phyloP scores from a whole-genome alignment of 2,329 filamentous ascomycete species.

The Lasiodiplodia gonubiensis region DNA sequence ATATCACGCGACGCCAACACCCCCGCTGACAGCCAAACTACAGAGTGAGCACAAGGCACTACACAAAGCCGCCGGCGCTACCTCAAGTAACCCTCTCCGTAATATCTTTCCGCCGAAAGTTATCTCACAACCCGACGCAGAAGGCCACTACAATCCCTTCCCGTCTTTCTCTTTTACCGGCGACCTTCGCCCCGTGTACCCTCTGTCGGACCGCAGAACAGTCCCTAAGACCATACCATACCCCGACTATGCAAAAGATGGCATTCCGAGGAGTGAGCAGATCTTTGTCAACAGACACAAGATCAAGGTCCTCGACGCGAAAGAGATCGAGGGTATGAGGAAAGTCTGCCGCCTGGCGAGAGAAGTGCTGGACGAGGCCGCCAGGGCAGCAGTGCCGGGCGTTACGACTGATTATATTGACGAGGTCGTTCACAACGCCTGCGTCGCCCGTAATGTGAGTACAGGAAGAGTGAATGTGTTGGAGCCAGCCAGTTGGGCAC shows the following conservation, averaged over 20 bases:
- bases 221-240: constrained; percentile 80
- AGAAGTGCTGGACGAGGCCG: constrained; percentile 92
- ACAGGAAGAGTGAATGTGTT: not conserved
- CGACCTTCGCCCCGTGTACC: constrained; percentile 80
- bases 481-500: not conserved
- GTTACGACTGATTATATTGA: constrained; percentile 96
- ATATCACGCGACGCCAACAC: constrained; percentile 34
- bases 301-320: constrained; percentile 79
- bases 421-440: constrained; percentile 92
- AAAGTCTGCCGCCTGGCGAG: constrained; percentile 86
- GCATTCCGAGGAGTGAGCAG: constrained; percentile 71
- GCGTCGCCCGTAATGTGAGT: constrained; percentile 86
- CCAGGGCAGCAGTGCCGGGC: constrained; percentile 81
- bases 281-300: constrained; percentile 75
- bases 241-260: constrained; percentile 88
- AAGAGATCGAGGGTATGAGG: constrained; percentile 86
- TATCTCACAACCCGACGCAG: constrained; percentile 90
- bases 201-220: constrained; percentile 45
- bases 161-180: constrained; percentile 86
- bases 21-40: constrained; percentile 6
- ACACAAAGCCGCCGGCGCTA: constrained; percentile 73
- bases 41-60: constrained; percentile 81
- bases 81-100: constrained; percentile 68
- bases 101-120: constrained; percentile 77
- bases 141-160: constrained; percentile 88